Evolutionary conservation across 1,284 basidiomycete genomes (phyloP).

Genomic region (Termitomyces sp.): DNA sequence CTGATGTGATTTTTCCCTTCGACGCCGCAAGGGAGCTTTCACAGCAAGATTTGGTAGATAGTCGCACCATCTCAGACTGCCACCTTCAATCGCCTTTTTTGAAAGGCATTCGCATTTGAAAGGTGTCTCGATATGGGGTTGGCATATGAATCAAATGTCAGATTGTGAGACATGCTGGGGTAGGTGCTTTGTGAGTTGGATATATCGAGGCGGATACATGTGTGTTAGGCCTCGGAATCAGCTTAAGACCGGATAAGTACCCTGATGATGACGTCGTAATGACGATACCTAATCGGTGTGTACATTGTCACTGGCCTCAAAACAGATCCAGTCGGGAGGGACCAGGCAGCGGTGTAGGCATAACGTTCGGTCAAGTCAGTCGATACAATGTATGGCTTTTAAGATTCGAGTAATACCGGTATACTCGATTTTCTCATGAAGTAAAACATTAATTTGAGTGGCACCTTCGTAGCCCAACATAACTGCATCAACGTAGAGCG

Average conservation of each 20-base stretch:
- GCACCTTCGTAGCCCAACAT: background rate
- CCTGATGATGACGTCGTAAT: background rate
- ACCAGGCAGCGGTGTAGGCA: background rate
- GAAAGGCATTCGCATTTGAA: background rate
- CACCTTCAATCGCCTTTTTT: background rate
- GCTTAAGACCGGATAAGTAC: background rate
- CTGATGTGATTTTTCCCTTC: background rate
- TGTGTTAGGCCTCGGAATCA: background rate
- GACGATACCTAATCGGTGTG: background rate
- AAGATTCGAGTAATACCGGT: too few species aligned
- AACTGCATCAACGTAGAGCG: background rate
- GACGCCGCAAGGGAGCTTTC: background rate
- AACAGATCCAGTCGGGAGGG: background rate
- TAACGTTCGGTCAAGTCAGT: background rate
- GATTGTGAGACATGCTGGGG: background rate
- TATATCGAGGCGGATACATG: background rate
- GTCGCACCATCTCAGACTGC: too few species aligned
- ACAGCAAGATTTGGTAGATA: too few species aligned
- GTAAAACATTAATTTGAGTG: background rate
- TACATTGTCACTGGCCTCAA: background rate
- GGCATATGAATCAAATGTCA: background rate
- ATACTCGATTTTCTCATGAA: too few species aligned
- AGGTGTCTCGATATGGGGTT: background rate
- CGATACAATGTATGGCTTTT: background rate
- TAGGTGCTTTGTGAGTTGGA: background rate